A percentile compares a stretch with the other conserved stretches of the same genome.
Evolutionary conservation across 345 rosid species (phyloP).

Genomic region (Lepidium didymum): DNA sequence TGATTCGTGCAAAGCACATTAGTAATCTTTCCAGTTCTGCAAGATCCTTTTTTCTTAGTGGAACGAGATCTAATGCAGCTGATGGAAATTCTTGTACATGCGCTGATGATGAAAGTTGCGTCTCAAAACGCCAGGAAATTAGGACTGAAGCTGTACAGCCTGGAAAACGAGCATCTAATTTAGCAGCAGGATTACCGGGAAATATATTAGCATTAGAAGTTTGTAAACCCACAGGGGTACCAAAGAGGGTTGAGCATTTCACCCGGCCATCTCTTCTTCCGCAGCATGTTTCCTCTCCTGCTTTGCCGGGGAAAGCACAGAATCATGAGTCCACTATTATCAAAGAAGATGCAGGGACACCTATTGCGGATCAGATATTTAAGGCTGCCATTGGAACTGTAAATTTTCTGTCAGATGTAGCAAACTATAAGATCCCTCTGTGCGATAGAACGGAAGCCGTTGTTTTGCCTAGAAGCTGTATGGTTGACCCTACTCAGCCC

Average conservation of each 20-base stretch:
- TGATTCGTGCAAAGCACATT: conserved; percentile 81
- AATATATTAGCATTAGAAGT: conserved; percentile 30
- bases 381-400: conserved; percentile 69
- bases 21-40: conserved; percentile 72
- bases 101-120: conserved; percentile 71
- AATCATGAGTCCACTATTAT: conserved; percentile 37
- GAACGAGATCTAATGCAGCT: conserved; percentile 56
- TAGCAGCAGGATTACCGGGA: conserved; percentile 35
- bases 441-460: conserved; percentile 40
- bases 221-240: conserved; percentile 26
- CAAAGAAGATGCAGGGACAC: conserved; percentile 35
- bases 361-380: conserved; percentile 52
- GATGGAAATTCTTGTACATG: conserved; percentile 87
- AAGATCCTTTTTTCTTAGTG: conserved; percentile 61
- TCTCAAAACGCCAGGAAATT: conserved; percentile 51
- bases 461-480: conserved; percentile 34
- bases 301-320: conserved; percentile 36
- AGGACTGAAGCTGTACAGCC: conserved; percentile 36
- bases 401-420: conserved; percentile 56
- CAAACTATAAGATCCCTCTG: conserved; percentile 56
- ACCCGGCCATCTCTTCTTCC: conserved; percentile 27
- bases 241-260: conserved; percentile 32
- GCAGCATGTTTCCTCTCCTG: conserved; percentile 36
- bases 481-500: conserved; percentile 49
- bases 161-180: conserved; percentile 37